phyloP scores from a whole-genome alignment of 345 rosid genomes.

The Linum tenue region DNA sequence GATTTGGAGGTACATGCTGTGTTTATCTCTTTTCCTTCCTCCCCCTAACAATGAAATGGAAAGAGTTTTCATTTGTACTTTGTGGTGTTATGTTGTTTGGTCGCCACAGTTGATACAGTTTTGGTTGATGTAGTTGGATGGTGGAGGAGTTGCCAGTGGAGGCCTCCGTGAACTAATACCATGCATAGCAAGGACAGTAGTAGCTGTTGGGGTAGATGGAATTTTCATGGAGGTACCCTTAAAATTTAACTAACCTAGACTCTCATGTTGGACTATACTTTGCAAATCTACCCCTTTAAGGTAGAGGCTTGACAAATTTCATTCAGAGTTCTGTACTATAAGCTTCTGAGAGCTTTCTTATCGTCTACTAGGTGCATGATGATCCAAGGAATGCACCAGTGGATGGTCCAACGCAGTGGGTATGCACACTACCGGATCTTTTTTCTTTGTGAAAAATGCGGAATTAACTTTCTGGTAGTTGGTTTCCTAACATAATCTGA shows the following conservation, averaged over 20 bases:
- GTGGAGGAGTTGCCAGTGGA: slow-evolving; percentile 99
- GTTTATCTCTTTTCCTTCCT: too few species aligned
- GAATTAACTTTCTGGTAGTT: background rate
- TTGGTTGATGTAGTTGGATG: slow-evolving; percentile 54
- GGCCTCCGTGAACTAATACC: slow-evolving; percentile 98
- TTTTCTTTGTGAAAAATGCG: background rate
- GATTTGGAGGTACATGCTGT: too few species aligned
- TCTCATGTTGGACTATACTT: too few species aligned
- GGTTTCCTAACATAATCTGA: slow-evolving; percentile 3
- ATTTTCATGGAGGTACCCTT: too few species aligned
- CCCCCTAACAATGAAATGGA: too few species aligned
- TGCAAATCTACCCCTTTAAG: too few species aligned
- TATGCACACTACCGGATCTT: slow-evolving; percentile 22
- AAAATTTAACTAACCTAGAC: too few species aligned
- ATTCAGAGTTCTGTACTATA: too few species aligned
- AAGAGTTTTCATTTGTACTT: too few species aligned
- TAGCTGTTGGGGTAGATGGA: slow-evolving; percentile 32
- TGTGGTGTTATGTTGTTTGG: background rate
- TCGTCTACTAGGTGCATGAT: slow-evolving; percentile 70
- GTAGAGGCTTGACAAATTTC: too few species aligned
- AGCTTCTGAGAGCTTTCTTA: slow-evolving; percentile 3
- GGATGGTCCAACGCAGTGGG: slow-evolving; percentile 99
- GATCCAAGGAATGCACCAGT: slow-evolving; percentile 90
- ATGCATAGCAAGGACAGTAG: slow-evolving; percentile 93
- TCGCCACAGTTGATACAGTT: background rate